Conservation (phyloP, 768 basidiomycete genomes). For the Polyporus arcularius region DNA sequence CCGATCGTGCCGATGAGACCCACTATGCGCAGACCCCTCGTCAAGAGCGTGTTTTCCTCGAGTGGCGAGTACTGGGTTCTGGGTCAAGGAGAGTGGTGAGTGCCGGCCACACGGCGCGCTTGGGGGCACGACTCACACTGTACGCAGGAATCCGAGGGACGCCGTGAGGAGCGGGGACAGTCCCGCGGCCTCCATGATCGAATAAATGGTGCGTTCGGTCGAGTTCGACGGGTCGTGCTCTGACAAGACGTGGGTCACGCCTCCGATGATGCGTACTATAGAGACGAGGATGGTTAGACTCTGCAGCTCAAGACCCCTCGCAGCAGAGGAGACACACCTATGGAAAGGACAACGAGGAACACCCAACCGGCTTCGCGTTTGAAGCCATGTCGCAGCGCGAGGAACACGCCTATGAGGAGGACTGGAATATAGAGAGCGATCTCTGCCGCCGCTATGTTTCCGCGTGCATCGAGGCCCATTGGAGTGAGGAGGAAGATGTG, state of each 20-base stretch:
- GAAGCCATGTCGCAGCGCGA: conserved; percentile 57
- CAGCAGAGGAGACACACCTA: conserved; percentile 35
- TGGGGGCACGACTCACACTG: conserved; percentile 32
- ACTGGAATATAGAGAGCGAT: conserved; percentile 64
- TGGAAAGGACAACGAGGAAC: conserved; percentile 61
- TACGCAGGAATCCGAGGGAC: conserved; percentile 38
- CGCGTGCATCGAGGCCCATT: conserved; percentile 41
- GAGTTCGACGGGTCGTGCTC: conserved; percentile 43
- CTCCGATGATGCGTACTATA: conserved; percentile 59
- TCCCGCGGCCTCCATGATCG: conserved; percentile 42
- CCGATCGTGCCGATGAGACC: conserved; percentile 31
- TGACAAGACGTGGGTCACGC: conserved; percentile 56
- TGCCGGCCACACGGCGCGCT: not conserved
- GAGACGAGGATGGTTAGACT: not conserved
- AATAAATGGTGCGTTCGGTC: conserved; percentile 54
- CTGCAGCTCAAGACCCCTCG: not conserved
- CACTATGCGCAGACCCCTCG: conserved; percentile 28
- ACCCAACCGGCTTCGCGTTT: conserved; percentile 66
- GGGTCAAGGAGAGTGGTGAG: not conserved
- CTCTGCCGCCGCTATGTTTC: conserved; percentile 59
- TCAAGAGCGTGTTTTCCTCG: conserved; percentile 17
- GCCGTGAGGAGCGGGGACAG: conserved; percentile 41
- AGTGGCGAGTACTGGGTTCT: conserved; percentile 32
- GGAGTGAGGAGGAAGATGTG: not conserved
- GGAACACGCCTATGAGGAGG: conserved; percentile 43